Conservation (phyloP, 768 basidiomycete species). For the Pilatotrama ljubarskyi region DNA sequence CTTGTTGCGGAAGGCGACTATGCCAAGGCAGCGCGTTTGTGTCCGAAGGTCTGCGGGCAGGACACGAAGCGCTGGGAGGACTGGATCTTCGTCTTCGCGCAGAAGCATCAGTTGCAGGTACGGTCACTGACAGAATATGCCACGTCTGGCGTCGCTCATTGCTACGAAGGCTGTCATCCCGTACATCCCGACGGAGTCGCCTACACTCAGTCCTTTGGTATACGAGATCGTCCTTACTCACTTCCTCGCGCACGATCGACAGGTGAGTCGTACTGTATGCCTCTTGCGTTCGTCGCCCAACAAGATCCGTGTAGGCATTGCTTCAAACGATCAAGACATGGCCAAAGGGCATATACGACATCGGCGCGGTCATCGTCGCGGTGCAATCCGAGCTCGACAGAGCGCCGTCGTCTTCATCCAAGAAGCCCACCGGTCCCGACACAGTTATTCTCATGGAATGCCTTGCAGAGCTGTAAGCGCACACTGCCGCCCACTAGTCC, state of each 20-base stretch:
- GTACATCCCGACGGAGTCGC: slow-evolving; percentile 79
- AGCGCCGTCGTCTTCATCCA: slow-evolving; percentile 49
- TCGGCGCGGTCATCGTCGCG: slow-evolving; percentile 84
- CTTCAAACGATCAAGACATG: slow-evolving; percentile 80
- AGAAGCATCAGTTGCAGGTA: slow-evolving; percentile 78
- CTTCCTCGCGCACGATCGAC: slow-evolving; percentile 75
- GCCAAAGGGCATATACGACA: slow-evolving; percentile 90
- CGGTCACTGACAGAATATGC: slow-evolving; percentile 22
- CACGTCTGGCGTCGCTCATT: not conserved
- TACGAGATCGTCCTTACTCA: slow-evolving; percentile 96
- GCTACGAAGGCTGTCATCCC: slow-evolving; percentile 76
- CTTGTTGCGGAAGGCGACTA: slow-evolving; percentile 78
- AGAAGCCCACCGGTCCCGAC: slow-evolving; percentile 43
- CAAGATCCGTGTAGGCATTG: slow-evolving; percentile 52
- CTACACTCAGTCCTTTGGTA: slow-evolving; percentile 77
- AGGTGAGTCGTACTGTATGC: slow-evolving; percentile 42
- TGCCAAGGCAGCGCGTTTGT: slow-evolving; percentile 75
- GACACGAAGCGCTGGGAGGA: slow-evolving; percentile 89
- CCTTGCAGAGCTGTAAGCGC: slow-evolving; percentile 79
- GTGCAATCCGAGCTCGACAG: slow-evolving; percentile 81
- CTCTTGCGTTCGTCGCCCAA: not conserved
- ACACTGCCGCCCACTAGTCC: not conserved
- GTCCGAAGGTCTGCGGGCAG: slow-evolving; percentile 82
- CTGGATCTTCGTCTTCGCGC: slow-evolving; percentile 90
- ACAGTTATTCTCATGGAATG: slow-evolving; percentile 86